A percentile compares a stretch with the other conserved stretches of the same genome.
These are phyloP conservation scores for Botryobasidium botryosum DNA, from an alignment of 768 basidiomycete species.

Conservation along the genomic window DNA sequence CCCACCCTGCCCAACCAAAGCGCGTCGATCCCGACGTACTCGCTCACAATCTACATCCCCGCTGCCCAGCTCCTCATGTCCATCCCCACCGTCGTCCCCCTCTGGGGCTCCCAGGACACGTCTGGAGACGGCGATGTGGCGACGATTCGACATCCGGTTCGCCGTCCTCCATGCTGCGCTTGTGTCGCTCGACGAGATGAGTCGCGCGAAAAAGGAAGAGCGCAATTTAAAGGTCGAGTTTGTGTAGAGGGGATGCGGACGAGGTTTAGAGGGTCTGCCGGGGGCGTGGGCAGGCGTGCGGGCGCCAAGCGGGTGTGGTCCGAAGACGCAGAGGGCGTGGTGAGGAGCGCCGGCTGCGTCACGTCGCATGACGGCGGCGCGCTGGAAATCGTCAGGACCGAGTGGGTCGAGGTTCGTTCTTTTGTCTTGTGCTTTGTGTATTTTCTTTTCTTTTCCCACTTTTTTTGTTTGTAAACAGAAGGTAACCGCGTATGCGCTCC, in stretches of 20 bases:
- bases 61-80: background rate
- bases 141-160: slow-evolving; percentile 11
- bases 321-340: background rate
- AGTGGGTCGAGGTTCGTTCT: slow-evolving; percentile 6
- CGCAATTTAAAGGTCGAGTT: slow-evolving; percentile 6
- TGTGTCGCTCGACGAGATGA: slow-evolving; percentile 10
- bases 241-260: slow-evolving; percentile 7
- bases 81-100: background rate
- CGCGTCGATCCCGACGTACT: too few relatives aligned
- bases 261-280: slow-evolving; percentile 1
- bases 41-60: background rate
- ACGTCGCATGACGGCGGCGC: slow-evolving; percentile 9
- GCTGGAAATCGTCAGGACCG: slow-evolving; percentile 6
- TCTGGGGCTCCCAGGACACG: slow-evolving; percentile 1
- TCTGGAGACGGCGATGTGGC: slow-evolving; percentile 3
- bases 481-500: slow-evolving; percentile 8
- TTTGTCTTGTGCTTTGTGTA: background rate
- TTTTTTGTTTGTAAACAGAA: background rate
- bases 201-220: slow-evolving; percentile 2
- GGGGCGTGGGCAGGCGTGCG: background rate
- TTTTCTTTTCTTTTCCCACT: background rate
- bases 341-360: slow-evolving; percentile 10
- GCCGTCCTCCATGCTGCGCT: slow-evolving; percentile 9
- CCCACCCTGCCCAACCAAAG: too few relatives aligned
- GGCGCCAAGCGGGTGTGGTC: background rate